Evolutionary conservation across 1,284 basidiomycete genomes (phyloP).

Genomic region (Irpex lacteus): DNA sequence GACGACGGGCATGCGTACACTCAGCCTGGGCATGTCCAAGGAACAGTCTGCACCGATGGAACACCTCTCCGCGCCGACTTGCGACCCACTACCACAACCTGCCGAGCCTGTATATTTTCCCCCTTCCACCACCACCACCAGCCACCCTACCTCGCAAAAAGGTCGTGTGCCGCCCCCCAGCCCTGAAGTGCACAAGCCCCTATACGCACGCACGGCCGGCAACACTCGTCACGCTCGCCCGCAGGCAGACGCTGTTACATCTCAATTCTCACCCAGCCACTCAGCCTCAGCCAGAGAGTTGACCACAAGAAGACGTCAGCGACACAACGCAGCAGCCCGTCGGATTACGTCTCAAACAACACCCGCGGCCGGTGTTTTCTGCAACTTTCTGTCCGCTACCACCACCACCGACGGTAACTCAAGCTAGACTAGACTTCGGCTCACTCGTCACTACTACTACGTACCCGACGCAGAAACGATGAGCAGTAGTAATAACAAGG

Average conservation of each 20-base stretch:
- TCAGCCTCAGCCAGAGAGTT: constrained; percentile 1
- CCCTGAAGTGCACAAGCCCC: no score
- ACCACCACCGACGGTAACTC: constrained; percentile 16
- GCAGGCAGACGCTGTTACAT: no score
- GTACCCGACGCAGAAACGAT: constrained; percentile 10
- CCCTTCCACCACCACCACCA: no score
- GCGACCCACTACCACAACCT: neutral
- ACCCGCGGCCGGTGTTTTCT: constrained; percentile 14
- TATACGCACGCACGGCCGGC: no score
- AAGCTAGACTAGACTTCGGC: neutral
- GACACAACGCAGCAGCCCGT: neutral
- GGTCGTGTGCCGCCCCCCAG: no score
- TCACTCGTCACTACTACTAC: constrained; percentile 15
- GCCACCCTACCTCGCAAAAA: no score
- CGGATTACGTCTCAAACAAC: constrained; percentile 12
- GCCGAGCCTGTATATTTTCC: neutral
- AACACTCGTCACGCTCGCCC: no score
- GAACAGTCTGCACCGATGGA: neutral
- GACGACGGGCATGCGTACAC: neutral
- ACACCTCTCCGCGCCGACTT: neutral
- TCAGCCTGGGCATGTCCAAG: neutral
- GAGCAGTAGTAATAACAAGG: constrained; percentile 67
- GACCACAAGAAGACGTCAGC: constrained; percentile 14
- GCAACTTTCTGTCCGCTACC: constrained; percentile 6
- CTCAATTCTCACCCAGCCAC: neutral